A percentile compares a stretch with the other conserved stretches of the same genome.
Conservation (phyloP, 1,284 basidiomycete species). For the Austroboletus niveus region DNA sequence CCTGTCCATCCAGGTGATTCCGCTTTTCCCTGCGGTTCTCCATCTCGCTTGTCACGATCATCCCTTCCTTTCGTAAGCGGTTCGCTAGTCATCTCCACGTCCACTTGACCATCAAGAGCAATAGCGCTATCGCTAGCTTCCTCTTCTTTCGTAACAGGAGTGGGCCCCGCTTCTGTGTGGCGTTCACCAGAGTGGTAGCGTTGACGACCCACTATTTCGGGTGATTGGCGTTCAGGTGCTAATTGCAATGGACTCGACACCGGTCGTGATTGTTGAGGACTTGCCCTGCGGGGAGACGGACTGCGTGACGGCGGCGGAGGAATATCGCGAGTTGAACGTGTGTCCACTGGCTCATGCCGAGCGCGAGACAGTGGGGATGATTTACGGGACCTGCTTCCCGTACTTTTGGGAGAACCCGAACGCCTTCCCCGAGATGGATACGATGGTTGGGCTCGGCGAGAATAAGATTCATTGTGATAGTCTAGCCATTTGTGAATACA, state of each 20-base stretch:
- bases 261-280: constrained; percentile 8
- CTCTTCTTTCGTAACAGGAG: constrained; percentile 4
- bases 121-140: constrained; percentile 1
- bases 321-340: constrained; percentile 9
- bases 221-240: constrained; percentile 2
- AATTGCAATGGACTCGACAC: constrained; percentile 13
- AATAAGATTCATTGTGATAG: constrained; percentile 7
- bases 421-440: constrained; percentile 20
- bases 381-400: constrained; percentile 23
- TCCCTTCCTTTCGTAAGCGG: constrained; percentile 15
- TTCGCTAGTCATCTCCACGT: constrained; percentile 9
- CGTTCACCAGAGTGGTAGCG: constrained; percentile 1
- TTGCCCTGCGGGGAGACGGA: constrained; percentile 15
- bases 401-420: constrained; percentile 24
- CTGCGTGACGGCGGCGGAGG: constrained; percentile 8
- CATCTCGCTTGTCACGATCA: constrained; percentile 12
- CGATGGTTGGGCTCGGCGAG: constrained; percentile 17
- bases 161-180: constrained; percentile 2
- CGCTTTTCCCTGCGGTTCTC: constrained; percentile 9
- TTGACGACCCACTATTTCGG: neutral
- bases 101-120: constrained; percentile 3
- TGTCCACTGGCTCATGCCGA: constrained; percentile 15
- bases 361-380: constrained; percentile 22
- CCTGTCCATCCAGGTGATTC: constrained; percentile 5
- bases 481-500: constrained; percentile 13